Evolutionary conservation across 2,329 filamentous ascomycete genomes (phyloP).

Genomic region (Pleomassaria siparia): DNA sequence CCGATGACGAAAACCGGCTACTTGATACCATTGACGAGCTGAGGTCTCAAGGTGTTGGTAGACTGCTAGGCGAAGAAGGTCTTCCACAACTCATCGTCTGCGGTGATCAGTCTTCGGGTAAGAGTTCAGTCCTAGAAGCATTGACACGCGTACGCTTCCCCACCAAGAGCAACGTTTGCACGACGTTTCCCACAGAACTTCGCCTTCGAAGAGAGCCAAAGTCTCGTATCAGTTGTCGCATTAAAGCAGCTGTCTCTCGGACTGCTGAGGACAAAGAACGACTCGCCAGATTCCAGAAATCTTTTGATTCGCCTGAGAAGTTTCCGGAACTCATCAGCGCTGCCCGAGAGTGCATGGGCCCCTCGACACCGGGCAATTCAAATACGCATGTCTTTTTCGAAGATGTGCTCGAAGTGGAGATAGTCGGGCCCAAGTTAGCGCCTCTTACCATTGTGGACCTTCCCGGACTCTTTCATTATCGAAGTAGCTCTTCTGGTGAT

Average conservation of each 20-base stretch:
- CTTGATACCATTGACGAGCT: conserved; percentile 57
- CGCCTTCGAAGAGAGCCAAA: conserved; percentile 39
- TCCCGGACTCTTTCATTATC: conserved; percentile 47
- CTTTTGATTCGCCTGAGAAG: conserved; percentile 6
- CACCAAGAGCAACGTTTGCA: conserved; percentile 57
- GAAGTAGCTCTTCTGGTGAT: conserved; percentile 22
- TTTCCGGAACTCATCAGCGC: conserved; percentile 7
- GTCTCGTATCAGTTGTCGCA: conserved; percentile 44
- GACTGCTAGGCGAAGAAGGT: conserved; percentile 35
- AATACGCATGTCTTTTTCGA: conserved; percentile 12
- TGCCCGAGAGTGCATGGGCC: conserved; percentile 4
- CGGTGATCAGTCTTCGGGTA: conserved; percentile 61
- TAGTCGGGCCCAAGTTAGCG: conserved; percentile 27
- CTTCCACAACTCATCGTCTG: conserved; percentile 31
- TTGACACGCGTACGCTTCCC: conserved; percentile 64
- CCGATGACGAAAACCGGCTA: conserved; percentile 38
- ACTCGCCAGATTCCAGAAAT: conserved; percentile 5
- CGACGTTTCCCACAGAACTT: conserved; percentile 60
- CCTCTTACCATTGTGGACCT: conserved; percentile 51
- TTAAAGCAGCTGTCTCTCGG: conserved; percentile 51
- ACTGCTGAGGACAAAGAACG: conserved; percentile 1
- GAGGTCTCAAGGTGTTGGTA: conserved; percentile 47
- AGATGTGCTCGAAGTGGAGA: conserved; percentile 20
- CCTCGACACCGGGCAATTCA: conserved; percentile 20
- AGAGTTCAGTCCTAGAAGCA: conserved; percentile 66